Conservation (phyloP, 2,329 filamentous ascomycete genomes). For the Fusarium pilosicola region DNA sequence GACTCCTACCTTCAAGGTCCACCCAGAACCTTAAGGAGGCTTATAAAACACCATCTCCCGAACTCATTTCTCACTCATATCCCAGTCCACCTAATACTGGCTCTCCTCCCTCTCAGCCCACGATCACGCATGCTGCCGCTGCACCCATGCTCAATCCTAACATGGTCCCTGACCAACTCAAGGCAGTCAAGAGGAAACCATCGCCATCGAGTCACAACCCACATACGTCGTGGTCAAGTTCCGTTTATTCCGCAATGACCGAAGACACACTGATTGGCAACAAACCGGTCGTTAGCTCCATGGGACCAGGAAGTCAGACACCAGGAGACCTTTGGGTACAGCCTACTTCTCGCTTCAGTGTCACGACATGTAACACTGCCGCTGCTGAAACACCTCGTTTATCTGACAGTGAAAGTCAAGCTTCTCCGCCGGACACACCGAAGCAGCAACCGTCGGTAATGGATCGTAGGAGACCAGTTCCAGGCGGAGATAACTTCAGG, state of each 20-base stretch:
- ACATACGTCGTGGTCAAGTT: constrained; percentile 50
- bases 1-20: constrained; percentile 49
- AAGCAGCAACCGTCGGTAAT: constrained; percentile 42
- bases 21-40: constrained; percentile 47
- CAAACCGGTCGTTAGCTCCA: constrained; percentile 17
- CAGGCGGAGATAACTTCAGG: constrained; percentile 37
- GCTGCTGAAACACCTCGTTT: constrained; percentile 43
- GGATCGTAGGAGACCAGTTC: constrained; percentile 48
- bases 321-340: constrained; percentile 57
- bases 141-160: constrained; percentile 37
- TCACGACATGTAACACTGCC: constrained; percentile 69
- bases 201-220: constrained; percentile 47
- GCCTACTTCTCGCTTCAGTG: constrained; percentile 70
- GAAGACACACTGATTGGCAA: constrained; percentile 30
- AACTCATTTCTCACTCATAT: constrained; percentile 42
- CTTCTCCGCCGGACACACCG: constrained; percentile 40
- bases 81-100: constrained; percentile 50
- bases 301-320: constrained; percentile 23
- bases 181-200: constrained; percentile 59
- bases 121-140: constrained; percentile 20
- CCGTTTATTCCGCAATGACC: constrained; percentile 49
- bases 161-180: constrained; percentile 45
- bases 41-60: constrained; percentile 39
- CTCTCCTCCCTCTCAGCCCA: constrained; percentile 33
- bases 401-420: constrained; percentile 38